These are phyloP conservation scores for Alternaria sp. DNA, from an alignment of 2,329 filamentous ascomycete genomes.

Conservation along the genomic window DNA sequence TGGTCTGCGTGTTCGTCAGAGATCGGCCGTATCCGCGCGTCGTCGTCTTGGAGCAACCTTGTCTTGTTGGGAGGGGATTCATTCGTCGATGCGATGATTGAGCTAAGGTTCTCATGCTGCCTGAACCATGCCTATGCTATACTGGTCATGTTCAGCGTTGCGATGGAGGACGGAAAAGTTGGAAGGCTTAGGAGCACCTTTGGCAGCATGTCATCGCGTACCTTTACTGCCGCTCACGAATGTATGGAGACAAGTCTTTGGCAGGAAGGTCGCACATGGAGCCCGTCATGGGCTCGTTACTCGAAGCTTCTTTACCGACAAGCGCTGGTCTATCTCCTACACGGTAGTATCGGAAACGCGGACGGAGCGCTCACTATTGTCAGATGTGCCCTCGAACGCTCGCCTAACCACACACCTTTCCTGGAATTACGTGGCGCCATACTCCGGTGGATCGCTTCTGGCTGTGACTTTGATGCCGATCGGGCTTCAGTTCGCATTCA, in stretches of 20 bases:
- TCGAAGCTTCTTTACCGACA: too few species aligned
- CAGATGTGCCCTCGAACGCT: background rate
- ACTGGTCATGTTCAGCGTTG: rapidly evolving
- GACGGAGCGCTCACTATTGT: too few species aligned
- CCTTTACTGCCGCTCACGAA: background rate
- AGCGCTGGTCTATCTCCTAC: too few species aligned
- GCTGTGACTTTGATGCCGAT: too few species aligned
- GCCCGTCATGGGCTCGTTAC: too few species aligned
- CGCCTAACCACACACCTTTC: background rate
- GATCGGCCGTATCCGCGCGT: background rate
- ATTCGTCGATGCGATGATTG: background rate
- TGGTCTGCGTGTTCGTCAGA: background rate
- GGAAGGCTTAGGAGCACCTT: background rate
- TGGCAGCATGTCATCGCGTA: too few species aligned
- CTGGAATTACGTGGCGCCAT: too few species aligned
- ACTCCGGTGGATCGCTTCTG: too few species aligned
- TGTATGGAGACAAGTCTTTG: background rate
- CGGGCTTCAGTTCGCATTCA: too few species aligned
- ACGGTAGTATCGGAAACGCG: too few species aligned
- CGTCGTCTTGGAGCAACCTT: background rate
- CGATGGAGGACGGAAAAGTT: background rate
- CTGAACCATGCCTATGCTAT: rapidly evolving
- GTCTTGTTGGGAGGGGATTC: background rate
- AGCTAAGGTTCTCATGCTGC: background rate
- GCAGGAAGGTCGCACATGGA: background rate